Base-by-base conservation (phyloP, 495 filamentous ascomycete species). In the Poronia punctata region DNA sequence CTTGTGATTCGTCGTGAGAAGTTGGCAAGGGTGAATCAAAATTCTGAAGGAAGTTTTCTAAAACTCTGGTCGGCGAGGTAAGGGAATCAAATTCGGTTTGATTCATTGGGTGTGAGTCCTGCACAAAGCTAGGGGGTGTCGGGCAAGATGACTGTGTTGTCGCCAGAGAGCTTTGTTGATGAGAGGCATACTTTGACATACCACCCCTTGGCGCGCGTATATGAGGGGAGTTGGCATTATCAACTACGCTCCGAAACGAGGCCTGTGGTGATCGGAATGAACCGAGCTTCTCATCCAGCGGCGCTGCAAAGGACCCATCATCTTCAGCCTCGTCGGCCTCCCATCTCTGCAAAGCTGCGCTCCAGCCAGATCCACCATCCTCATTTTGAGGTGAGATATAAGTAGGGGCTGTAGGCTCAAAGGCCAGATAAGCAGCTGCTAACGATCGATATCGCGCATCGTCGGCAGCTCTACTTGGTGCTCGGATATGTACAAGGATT, bases 401-500 rank as follows among this genome's bases (percentile, higher is more conserved):
- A 14, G 48, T 14, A 10, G 41, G 33, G 12, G 16, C 31, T 50
- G 46, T 32, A 12, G 68, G 54, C 37, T 78, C 62, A 39, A 83
- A 85, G 33, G 68, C 57, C 4, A 83, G 43, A 42, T 83, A 83
- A 9, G 75, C 79, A 10, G 61, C 55, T 14, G 80, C 77, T 27
- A 84, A 67, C 12, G 68, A 69, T 18, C 80, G 65, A 57, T 88
- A 86, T 43, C 61, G 57, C 3, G 66, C 65, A 59, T 88, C 84
- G 45, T 86, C 79, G 28, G 50, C 52, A 19, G 57, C 68, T 35
- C 59, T 65, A 55, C 79, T 78, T 35, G 83, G 76, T 21, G 81
- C 83, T 22, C 75, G 66, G 50, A 80, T 69, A 58, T 87, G 83
- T 15, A 85, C 75, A 34, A 87, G 67, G 32, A 87, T 78, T 62